phyloP scores from a whole-genome alignment of 805 yeast genomes.

The Zygosaccharomyces rouxii region DNA sequence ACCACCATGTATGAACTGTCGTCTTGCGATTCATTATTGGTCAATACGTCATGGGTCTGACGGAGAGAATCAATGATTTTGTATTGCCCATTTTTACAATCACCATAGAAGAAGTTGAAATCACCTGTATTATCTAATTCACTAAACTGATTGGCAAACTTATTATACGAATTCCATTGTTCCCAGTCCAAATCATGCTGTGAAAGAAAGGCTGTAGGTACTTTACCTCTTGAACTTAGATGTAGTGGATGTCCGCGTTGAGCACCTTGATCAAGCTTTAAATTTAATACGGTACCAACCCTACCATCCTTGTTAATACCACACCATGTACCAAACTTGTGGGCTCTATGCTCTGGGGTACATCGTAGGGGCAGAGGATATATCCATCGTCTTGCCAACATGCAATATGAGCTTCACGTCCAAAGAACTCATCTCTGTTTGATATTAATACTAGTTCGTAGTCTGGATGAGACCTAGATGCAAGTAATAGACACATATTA shows the following conservation, averaged over 20 bases:
- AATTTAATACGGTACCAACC: slow-evolving; percentile 73
- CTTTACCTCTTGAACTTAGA: slow-evolving; percentile 41
- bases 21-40: slow-evolving; percentile 28
- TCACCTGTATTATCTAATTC: slow-evolving; percentile 24
- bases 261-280: slow-evolving; percentile 44
- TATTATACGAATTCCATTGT: slow-evolving; percentile 29
- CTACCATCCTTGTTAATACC: slow-evolving; percentile 59
- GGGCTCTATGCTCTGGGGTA: slow-evolving; percentile 38
- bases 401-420: slow-evolving; percentile 66
- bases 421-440: slow-evolving; percentile 82
- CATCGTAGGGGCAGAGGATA: slow-evolving; percentile 67
- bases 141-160: slow-evolving; percentile 22
- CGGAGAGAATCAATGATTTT: slow-evolving; percentile 29
- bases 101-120: slow-evolving; percentile 40
- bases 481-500: slow-evolving; percentile 68
- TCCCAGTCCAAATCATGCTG: slow-evolving; percentile 20
- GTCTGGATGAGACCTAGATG: slow-evolving; percentile 63
- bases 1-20: slow-evolving; percentile 21
- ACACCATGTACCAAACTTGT: slow-evolving; percentile 81
- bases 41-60: slow-evolving; percentile 19
- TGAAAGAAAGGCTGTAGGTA: slow-evolving; percentile 41
- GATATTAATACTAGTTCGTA: slow-evolving; percentile 74
- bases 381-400: slow-evolving; percentile 30
- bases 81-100: slow-evolving; percentile 21
- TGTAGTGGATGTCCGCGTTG: slow-evolving; percentile 10